Conservation (phyloP, 2,329 filamentous ascomycete species). For the Coniella vitis region DNA sequence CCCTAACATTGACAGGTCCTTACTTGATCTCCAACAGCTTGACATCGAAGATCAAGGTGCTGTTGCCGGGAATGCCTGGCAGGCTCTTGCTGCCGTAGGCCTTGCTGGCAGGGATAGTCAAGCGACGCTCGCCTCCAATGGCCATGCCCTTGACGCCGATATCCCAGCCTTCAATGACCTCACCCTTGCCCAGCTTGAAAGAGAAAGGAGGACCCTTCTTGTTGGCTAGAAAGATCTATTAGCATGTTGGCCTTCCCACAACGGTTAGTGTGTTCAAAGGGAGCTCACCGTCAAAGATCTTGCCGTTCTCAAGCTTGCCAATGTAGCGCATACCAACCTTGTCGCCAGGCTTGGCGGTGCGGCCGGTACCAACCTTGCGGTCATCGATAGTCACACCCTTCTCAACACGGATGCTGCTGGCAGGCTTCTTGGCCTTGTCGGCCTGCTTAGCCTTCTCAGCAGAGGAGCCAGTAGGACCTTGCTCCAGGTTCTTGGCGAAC, state of each 20-base stretch:
- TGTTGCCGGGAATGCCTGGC: slow-evolving; percentile 86
- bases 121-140: slow-evolving; percentile 85
- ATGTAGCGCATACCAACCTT: slow-evolving; percentile 95
- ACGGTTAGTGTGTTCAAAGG: background rate
- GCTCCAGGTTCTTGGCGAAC: slow-evolving; percentile 98
- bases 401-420: slow-evolving; percentile 66
- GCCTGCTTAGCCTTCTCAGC: slow-evolving; percentile 33
- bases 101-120: slow-evolving; percentile 79
- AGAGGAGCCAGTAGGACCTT: slow-evolving; percentile 76
- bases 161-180: slow-evolving; percentile 99
- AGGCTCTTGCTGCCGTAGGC: slow-evolving; percentile 82
- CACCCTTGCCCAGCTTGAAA: slow-evolving; percentile 89
- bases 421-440: slow-evolving; percentile 37
- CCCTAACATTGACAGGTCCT: slow-evolving; percentile 21
- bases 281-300: slow-evolving; percentile 83
- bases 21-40: slow-evolving; percentile 82
- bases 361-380: slow-evolving; percentile 83
- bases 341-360: slow-evolving; percentile 82
- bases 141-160: slow-evolving; percentile 88
- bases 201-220: slow-evolving; percentile 98
- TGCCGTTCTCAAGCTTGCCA: slow-evolving; percentile 89
- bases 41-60: slow-evolving; percentile 84
- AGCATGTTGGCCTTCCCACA: background rate
- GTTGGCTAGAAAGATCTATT: slow-evolving; percentile 58
- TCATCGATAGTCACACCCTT: slow-evolving; percentile 91